phyloP scores from a whole-genome alignment of 768 basidiomycete genomes.

The Hemileccinum impolitum region DNA sequence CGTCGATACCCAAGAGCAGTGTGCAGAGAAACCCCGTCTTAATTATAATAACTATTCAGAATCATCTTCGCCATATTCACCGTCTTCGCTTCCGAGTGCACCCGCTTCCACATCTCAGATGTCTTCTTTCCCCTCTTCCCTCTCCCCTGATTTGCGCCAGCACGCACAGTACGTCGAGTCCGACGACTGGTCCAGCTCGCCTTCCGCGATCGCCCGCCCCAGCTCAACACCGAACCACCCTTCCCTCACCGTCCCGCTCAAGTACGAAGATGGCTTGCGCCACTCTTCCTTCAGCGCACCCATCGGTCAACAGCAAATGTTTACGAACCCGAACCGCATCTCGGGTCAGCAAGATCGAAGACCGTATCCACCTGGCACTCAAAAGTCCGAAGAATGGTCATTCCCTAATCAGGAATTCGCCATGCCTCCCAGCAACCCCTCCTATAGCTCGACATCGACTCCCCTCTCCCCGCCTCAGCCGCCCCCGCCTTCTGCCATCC shows the following conservation, averaged over 20 bases:
- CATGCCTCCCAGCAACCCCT: slow-evolving; percentile 30
- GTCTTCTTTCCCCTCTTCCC: slow-evolving; percentile 46
- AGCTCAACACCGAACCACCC: slow-evolving; percentile 61
- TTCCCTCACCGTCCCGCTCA: slow-evolving; percentile 46
- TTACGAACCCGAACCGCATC: slow-evolving; percentile 64
- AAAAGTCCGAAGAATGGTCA: slow-evolving; percentile 69
- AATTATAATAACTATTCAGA: slow-evolving; percentile 37
- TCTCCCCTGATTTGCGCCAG: slow-evolving; percentile 46
- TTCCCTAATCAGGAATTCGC: slow-evolving; percentile 62
- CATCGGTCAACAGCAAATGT: slow-evolving; percentile 60
- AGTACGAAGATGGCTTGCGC: slow-evolving; percentile 70
- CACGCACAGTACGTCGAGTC: slow-evolving; percentile 41
- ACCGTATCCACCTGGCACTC: slow-evolving; percentile 39
- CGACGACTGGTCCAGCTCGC: slow-evolving; percentile 53
- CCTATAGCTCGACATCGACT: slow-evolving; percentile 27
- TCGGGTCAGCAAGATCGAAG: slow-evolving; percentile 68
- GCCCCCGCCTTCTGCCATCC: slow-evolving; percentile 26
- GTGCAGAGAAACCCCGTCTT: slow-evolving; percentile 40
- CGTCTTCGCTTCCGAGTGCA: slow-evolving; percentile 48
- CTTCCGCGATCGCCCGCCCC: slow-evolving; percentile 63
- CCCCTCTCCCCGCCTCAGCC: slow-evolving; percentile 45
- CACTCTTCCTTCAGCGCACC: slow-evolving; percentile 64
- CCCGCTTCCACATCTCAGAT: slow-evolving; percentile 51
- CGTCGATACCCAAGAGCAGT: slow-evolving; percentile 37
- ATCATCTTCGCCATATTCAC: slow-evolving; percentile 44